Base-by-base conservation (phyloP, 2,329 filamentous ascomycete genomes). In the Pseudocercospora fuligena region DNA sequence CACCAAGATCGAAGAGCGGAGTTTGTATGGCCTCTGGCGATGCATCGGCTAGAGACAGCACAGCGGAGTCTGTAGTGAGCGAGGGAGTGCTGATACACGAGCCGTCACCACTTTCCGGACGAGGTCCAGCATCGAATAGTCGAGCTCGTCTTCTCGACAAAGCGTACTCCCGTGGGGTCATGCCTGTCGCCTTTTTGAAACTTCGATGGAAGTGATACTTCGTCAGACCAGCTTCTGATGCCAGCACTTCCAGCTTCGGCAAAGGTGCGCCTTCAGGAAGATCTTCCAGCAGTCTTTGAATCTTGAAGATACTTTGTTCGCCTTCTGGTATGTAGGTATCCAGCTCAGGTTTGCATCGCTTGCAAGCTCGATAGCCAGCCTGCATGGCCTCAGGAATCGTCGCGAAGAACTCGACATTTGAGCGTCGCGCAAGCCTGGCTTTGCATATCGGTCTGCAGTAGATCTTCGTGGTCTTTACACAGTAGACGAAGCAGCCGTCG, bases 391-490 rank as follows among this genome's bases (percentile, higher is more conserved):
- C 79, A 0, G 73, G 66, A 0, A 80, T 73, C 0, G 78, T 81
- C 16, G 81, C 74, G 76, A 83, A 88, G 76, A 89, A 90, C 33
- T 79, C 77, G 33, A 92, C 80, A 21, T 86, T 85, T 11, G 86
- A 82, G n/a, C 86, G 81, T 1, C 83, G 80, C 1, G 86, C 84
- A 14, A 92, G 82, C n/a, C 87, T 84, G 3, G 85, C 83, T 16
- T 85, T 84, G 74, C 88, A 90, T 21, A 83, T 86, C 1, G 88
- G 87, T 1, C 87, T 83, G 74, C 88, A 90, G 77, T 87, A 90
- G 60, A 87, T 86, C 53, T 79, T 80, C 2, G 86, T 88, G 0
- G 84, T 85, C 61, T 81, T 80, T n/a, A 88, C 85, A 19, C 79
- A 82, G 77, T 88, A 88, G 68, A 88, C 80, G 75, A 88, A 88